phyloP scores from a whole-genome alignment of 768 basidiomycete species.

The Rhodocollybia butyracea region DNA sequence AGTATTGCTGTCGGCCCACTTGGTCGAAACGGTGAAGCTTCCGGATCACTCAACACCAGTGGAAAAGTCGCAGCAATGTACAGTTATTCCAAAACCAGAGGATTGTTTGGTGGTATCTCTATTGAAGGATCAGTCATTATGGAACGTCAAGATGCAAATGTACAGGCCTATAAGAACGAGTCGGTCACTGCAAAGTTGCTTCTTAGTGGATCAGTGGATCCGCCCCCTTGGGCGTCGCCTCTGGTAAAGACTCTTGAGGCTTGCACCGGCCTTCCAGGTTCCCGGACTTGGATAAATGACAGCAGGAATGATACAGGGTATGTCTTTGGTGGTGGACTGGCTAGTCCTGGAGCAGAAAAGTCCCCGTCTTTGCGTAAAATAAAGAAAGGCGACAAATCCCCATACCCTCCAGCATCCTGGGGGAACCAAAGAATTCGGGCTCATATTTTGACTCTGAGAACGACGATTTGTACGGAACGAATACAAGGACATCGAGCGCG shows the following conservation, averaged over 20 bases:
- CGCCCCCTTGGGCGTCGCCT: constrained; percentile 53
- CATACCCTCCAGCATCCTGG: constrained; percentile 70
- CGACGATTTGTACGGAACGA: not conserved
- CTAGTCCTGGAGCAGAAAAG: constrained; percentile 34
- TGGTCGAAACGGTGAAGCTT: constrained; percentile 92
- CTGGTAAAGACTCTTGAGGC: constrained; percentile 73
- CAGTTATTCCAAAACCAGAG: constrained; percentile 88
- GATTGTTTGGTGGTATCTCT: constrained; percentile 90
- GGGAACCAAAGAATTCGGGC: constrained; percentile 41
- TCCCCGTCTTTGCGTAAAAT: constrained; percentile 42
- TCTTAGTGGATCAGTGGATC: constrained; percentile 1
- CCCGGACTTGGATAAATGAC: constrained; percentile 64
- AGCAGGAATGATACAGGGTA: constrained; percentile 42
- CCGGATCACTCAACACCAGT: constrained; percentile 74
- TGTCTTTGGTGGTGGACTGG: constrained; percentile 55
- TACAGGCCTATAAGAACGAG: constrained; percentile 66
- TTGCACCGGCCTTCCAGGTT: constrained; percentile 68
- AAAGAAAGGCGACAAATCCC: constrained; percentile 32
- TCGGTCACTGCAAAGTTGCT: constrained; percentile 77
- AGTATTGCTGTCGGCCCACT: constrained; percentile 89
- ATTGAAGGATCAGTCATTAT: constrained; percentile 88
- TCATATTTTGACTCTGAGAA: constrained; percentile 48
- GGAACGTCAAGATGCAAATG: constrained; percentile 91
- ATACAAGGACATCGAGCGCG: constrained; percentile 6
- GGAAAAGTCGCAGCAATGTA: constrained; percentile 95